Percentiles rank a stretch among this genome's conserved stretches.
phyloP scores from a whole-genome alignment of 371 early-diverging fungal genomes.

The Mucor circinelloides region DNA sequence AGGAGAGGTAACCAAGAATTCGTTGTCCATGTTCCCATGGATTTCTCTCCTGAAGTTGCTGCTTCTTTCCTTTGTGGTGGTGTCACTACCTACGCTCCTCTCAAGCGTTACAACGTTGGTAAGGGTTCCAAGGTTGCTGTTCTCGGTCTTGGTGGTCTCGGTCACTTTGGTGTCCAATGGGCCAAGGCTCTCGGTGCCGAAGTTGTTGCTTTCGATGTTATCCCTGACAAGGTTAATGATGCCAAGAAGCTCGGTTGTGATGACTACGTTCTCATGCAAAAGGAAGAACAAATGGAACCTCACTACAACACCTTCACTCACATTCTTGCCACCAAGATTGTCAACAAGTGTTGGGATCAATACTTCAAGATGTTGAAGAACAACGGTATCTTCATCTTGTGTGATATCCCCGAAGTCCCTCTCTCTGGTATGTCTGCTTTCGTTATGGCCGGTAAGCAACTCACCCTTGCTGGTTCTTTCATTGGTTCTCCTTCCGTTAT shows the following conservation, averaged over 20 bases:
- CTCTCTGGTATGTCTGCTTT: slow-evolving; percentile 44
- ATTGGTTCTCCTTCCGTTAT: slow-evolving; percentile 63
- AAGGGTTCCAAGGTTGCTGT: slow-evolving; percentile 66
- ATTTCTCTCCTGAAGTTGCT: slow-evolving; percentile 50
- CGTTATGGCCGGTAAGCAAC: slow-evolving; percentile 41
- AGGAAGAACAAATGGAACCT: slow-evolving; percentile 22
- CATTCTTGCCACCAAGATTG: slow-evolving; percentile 48
- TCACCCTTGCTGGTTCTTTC: slow-evolving; percentile 64
- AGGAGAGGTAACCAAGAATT: slow-evolving; percentile 54
- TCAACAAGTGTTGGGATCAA: slow-evolving; percentile 40
- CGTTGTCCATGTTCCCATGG: slow-evolving; percentile 60
- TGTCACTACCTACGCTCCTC: slow-evolving; percentile 63
- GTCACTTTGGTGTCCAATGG: slow-evolving; percentile 69
- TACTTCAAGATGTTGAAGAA: slow-evolving; percentile 37
- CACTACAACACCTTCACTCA: slow-evolving; percentile 30
- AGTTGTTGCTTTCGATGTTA: slow-evolving; percentile 71
- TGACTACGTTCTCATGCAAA: slow-evolving; percentile 42
- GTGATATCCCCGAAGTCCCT: slow-evolving; percentile 65
- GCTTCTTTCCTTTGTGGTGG: slow-evolving; percentile 55
- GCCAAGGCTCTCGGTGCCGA: slow-evolving; percentile 65
- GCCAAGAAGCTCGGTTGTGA: slow-evolving; percentile 71
- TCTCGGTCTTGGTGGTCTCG: slow-evolving; percentile 79
- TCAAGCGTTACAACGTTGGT: slow-evolving; percentile 48
- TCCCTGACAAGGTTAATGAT: slow-evolving; percentile 67
- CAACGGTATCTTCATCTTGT: slow-evolving; percentile 53